Base-by-base conservation (phyloP, 176 grass and related monocot genomes). In the Avena atlantica region DNA sequence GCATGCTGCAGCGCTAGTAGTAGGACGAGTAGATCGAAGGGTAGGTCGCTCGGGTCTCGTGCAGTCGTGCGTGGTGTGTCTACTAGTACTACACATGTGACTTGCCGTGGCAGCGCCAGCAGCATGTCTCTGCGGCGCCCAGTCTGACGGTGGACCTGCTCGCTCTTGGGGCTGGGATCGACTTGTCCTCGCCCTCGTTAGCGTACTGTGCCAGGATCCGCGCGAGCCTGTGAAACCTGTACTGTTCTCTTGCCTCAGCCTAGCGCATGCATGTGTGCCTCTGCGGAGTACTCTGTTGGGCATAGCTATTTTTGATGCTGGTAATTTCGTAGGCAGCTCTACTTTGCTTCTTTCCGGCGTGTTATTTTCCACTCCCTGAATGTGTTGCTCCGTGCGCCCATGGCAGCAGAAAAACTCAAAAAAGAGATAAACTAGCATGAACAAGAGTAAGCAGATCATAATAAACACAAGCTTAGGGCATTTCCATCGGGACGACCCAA, bases 31-130 rank as follows among this genome's bases (percentile, higher is more conserved):
- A 76, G 74, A 76, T 76, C 49, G 73, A 21, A 49, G 5, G 42
- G 20, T 37, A 7, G 42, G 31, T 49, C 70, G 71, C 71, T 51
- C 71, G 47, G 72, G 72, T 4, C 47, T 75, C 2, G 72, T 34
- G 31, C 31, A 34, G 31, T 34, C 31, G 31, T 52, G 72, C 45
- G 72, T 17, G 47, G 21, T 66, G 47, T 52, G 72, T 52, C 21
- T 8, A 64, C 59, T 34, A 34, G 27, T 34, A 34, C 31, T 13
- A 52, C 49, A 31, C 74, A 76, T 76, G 74, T 76, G 74, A 76
- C 74, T 76, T 76, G 74, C 74, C 74, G 74, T 76, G 49, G 74
- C 74, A 76, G 71, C 53, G 49, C 74, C 73, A 76, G 31, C 3
- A 34, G 55, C 74, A 76, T 76, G 74, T 70, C 49, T n/a, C 71